Base-by-base conservation (phyloP, 2,329 filamentous ascomycete species). In the Pseudomassariella vexata region DNA sequence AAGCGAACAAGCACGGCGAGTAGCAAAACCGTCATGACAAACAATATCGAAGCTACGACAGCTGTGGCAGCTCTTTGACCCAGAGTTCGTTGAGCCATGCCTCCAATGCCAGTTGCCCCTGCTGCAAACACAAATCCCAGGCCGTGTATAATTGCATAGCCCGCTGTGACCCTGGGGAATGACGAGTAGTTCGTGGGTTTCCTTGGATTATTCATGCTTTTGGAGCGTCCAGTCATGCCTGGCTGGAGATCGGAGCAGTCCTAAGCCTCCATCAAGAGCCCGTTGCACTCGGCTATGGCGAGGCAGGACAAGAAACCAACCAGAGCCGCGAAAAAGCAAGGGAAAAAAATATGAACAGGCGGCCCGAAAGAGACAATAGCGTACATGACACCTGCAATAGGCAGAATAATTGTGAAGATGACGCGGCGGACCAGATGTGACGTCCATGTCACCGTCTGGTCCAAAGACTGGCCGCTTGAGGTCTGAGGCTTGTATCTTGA, bases 201-300 rank as follows among this genome's bases (percentile, higher is more conserved):
- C 11, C 58, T 54, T 8, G 49, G 48, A 31, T 55, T 57, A 9
- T 60, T 60, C 4, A 49, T 46, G n/a, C 61, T 62, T 18, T 57
- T 62, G n/a, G 66, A 66, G 11, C 66, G 65, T 19, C 73, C 73
- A 6, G 71, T 82, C 65, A 82, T 80, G 9, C 81, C 79, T 3
- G 81, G 77, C 44, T 84, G 82, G 4, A 89, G 65, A 53, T 89
- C 85, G 24, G 80, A 85, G n/a, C 79, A 84, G 52, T 89, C 85
- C 53, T 82, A 89, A 0, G 79, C 80, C 50, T 88, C 83, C 83
- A 89, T 88, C 50, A 88, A 72, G 19, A 89, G 60, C 1, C 83
- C 82, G 41, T 82, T 76, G 55, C 83, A 87, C 56, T 89, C 84
- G 3, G 83, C 75, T 27, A 86, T 78, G 2, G 82, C 83, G 8